These are phyloP conservation scores for Parastagonospora nodorum DNA, from an alignment of 2,329 filamentous ascomycete genomes.

Conservation along the genomic window DNA sequence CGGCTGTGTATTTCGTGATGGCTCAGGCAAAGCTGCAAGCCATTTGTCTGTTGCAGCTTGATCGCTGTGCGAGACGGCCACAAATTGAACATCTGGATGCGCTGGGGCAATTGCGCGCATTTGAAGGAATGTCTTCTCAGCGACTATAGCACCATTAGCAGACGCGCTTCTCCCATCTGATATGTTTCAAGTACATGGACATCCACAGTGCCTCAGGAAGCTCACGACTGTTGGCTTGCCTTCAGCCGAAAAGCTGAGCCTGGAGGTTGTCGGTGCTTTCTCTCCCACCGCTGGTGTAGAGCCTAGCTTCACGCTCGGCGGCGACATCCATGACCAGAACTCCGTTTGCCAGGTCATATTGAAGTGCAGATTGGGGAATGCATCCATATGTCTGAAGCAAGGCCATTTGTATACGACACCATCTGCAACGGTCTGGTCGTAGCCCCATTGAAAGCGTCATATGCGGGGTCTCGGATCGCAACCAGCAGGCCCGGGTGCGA, in stretches of 20 bases:
- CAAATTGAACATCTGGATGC: slow-evolving; percentile 34
- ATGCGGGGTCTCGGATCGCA: slow-evolving; percentile 8
- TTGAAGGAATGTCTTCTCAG: slow-evolving; percentile 66
- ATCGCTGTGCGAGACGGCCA: slow-evolving; percentile 46
- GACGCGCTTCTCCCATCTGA: background rate
- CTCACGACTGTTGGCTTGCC: slow-evolving; percentile 65
- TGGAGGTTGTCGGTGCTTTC: slow-evolving; percentile 60
- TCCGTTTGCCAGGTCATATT: slow-evolving; percentile 49
- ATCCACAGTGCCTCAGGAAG: slow-evolving; percentile 75
- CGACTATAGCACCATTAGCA: slow-evolving; percentile 54
- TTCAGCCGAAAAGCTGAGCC: slow-evolving; percentile 58
- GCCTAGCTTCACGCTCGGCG: slow-evolving; percentile 35
- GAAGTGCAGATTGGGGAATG: background rate
- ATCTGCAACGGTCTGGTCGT: background rate
- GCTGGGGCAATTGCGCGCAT: slow-evolving; percentile 32
- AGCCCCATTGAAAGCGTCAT: slow-evolving; percentile 10
- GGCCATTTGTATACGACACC: background rate
- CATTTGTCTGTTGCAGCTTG: slow-evolving; percentile 37
- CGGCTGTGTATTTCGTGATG: slow-evolving; percentile 49
- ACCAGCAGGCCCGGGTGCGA: background rate
- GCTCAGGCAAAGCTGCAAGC: slow-evolving; percentile 34
- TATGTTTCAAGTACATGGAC: slow-evolving; percentile 63
- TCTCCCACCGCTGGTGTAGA: slow-evolving; percentile 59
- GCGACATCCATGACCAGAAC: slow-evolving; percentile 50
- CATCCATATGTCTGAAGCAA: no score